Conservation (phyloP, 805 yeast species). For the Hagleromyces aurorensis region DNA sequence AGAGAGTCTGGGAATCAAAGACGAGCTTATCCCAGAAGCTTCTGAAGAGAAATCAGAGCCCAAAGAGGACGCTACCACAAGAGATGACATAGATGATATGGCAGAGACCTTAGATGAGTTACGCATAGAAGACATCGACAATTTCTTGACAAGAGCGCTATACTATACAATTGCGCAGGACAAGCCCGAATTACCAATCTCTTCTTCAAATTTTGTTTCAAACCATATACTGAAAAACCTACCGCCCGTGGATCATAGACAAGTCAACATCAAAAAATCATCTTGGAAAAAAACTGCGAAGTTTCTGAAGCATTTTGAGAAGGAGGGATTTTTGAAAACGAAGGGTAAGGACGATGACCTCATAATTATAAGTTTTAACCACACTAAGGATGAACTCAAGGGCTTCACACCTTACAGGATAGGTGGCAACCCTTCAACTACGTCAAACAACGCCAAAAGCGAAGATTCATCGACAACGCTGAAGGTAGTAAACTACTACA, state of each 20-base stretch:
- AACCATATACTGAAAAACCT: constrained; percentile 59
- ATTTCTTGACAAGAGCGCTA: constrained; percentile 63
- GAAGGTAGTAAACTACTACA: constrained; percentile 39
- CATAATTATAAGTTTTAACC: constrained; percentile 44
- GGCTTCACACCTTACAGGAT: constrained; percentile 59
- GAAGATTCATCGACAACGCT: constrained; percentile 26
- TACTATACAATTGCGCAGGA: constrained; percentile 58
- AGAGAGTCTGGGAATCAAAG: no score
- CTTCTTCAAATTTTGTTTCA: constrained; percentile 70
- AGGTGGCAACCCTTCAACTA: constrained; percentile 16
- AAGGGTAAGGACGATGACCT: constrained; percentile 86
- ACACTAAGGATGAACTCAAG: constrained; percentile 41
- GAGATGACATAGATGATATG: constrained; percentile 17
- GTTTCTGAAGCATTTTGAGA: constrained; percentile 80
- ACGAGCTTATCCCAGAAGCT: constrained; percentile 22
- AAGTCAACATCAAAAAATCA: constrained; percentile 63
- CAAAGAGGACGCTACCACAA: constrained; percentile 11
- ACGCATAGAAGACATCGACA: constrained; percentile 61
- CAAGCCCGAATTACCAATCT: constrained; percentile 53
- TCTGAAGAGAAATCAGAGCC: constrained; percentile 7
- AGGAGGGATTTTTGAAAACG: constrained; percentile 53
- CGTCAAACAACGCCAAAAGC: constrained; percentile 10
- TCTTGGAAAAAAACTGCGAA: constrained; percentile 87
- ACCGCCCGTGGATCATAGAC: constrained; percentile 52
- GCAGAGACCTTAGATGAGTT: constrained; percentile 36